These are phyloP conservation scores for Pseudogymnoascus sp. DNA, from an alignment of 2,329 filamentous ascomycete genomes.

Conservation along the genomic window DNA sequence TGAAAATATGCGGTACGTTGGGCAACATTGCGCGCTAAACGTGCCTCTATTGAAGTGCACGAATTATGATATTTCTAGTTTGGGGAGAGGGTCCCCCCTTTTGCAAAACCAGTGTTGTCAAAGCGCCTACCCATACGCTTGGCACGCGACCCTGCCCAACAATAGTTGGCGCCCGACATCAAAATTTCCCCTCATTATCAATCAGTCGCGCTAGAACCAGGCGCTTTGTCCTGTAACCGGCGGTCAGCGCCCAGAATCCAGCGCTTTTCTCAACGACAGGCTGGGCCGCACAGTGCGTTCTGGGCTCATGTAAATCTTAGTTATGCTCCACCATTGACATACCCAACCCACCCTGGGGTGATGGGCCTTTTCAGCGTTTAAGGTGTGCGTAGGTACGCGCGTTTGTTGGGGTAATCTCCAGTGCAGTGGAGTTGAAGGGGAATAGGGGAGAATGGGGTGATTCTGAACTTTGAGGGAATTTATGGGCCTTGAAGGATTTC, in stretches of 20 bases:
- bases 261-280: neutral
- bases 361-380: neutral
- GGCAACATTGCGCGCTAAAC: neutral
- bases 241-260: neutral
- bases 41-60: neutral
- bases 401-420: neutral
- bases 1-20: neutral
- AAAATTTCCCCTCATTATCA: neutral
- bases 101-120: neutral
- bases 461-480: neutral
- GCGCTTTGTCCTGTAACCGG: neutral
- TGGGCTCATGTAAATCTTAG: neutral
- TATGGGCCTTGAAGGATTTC: neutral
- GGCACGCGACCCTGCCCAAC: neutral
- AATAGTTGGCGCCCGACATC: neutral
- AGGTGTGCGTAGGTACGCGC: neutral
- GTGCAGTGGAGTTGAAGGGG: neutral
- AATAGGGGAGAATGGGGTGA: neutral
- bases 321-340: neutral
- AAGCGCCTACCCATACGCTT: neutral
- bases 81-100: neutral
- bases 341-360: neutral
- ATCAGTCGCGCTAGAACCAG: neutral
- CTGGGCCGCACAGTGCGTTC: neutral
- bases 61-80: neutral